Conservation (phyloP, 768 basidiomycete species). For the Dioszegia crocea region DNA sequence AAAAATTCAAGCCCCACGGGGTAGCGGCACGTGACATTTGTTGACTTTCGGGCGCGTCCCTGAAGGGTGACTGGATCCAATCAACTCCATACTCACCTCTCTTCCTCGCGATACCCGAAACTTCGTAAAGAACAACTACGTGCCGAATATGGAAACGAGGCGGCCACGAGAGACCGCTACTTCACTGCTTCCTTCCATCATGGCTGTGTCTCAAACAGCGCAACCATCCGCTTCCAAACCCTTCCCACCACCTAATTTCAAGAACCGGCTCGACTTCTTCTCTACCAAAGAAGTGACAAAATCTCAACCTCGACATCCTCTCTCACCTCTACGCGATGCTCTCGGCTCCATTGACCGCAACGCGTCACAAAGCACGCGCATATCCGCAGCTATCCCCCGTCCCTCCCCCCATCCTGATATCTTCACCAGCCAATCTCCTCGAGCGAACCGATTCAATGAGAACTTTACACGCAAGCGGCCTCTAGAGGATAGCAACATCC, state of each 20-base stretch:
- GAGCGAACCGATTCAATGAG: background rate
- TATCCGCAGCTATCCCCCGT: slow-evolving; percentile 19
- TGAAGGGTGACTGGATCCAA: no score
- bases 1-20: no score
- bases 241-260: background rate
- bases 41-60: no score
- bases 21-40: no score
- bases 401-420: slow-evolving; percentile 31
- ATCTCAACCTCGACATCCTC: background rate
- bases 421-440: slow-evolving; percentile 17
- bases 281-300: no score
- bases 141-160: no score
- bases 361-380: background rate
- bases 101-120: no score
- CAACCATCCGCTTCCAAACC: background rate
- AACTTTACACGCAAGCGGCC: background rate
- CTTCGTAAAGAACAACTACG: no score
- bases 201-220: background rate
- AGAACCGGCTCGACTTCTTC: no score
- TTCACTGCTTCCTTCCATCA: background rate
- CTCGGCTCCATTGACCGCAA: background rate
- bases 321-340: background rate
- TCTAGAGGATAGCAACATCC: background rate
- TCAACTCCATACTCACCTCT: no score
- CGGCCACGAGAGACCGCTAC: no score